A percentile compares a stretch with the other conserved stretches of the same genome.
Conservation (phyloP, 2,329 filamentous ascomycete genomes). For the Fusarium udum region DNA sequence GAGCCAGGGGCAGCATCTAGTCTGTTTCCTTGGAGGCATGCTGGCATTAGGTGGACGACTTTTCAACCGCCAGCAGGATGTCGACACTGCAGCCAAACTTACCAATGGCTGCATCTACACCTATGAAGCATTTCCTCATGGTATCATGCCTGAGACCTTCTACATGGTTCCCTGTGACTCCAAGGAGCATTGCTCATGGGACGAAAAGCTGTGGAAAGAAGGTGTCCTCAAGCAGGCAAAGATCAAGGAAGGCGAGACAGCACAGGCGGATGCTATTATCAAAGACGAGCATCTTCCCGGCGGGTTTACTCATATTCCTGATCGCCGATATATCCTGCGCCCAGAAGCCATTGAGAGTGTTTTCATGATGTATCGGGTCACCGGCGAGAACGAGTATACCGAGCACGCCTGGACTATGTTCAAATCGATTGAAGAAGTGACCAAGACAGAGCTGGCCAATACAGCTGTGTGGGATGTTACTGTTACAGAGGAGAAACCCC, state of each 20-base stretch:
- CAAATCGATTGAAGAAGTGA: constrained; percentile 56
- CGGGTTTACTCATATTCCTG: constrained; percentile 70
- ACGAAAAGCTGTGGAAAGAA: constrained; percentile 49
- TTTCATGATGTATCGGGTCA: constrained; percentile 64
- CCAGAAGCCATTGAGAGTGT: constrained; percentile 64
- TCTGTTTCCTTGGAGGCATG: constrained; percentile 63
- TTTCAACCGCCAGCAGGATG: constrained; percentile 52
- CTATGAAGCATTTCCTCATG: constrained; percentile 57
- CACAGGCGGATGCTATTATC: constrained; percentile 41
- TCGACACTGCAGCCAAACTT: constrained; percentile 56
- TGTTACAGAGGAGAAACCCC: constrained; percentile 41
- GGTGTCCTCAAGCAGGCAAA: constrained; percentile 38
- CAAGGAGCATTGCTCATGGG: constrained; percentile 50
- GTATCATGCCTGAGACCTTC: constrained; percentile 64
- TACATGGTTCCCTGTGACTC: constrained; percentile 53
- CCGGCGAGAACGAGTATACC: constrained; percentile 55
- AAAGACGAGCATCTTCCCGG: constrained; percentile 51
- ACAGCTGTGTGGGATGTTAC: constrained; percentile 57
- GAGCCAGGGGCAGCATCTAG: constrained; percentile 54
- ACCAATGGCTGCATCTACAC: constrained; percentile 63
- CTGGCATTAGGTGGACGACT: constrained; percentile 59
- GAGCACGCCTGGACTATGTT: constrained; percentile 67
- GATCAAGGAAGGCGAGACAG: constrained; percentile 37
- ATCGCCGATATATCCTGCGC: constrained; percentile 62
- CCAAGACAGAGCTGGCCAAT: constrained; percentile 59